Conservation (phyloP, 2,329 filamentous ascomycete species). For the Fusarium ambrosium region DNA sequence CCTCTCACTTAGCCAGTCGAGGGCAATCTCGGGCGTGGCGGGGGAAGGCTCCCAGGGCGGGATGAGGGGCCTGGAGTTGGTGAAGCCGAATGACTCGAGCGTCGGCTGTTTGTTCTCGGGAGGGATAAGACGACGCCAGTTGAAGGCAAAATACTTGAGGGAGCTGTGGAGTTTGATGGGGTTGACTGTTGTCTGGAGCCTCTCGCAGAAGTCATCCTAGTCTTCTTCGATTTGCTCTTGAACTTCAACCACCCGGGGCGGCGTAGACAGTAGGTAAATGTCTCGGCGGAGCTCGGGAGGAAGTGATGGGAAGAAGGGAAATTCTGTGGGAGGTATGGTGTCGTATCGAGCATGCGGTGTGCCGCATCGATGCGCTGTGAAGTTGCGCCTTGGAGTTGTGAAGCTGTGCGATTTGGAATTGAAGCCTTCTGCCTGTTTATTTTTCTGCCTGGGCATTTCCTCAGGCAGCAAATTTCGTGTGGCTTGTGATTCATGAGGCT, state of each 20-base stretch:
- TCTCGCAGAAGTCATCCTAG: not conserved
- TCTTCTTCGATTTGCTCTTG: not conserved
- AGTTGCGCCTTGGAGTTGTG: not conserved
- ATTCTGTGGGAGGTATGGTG: not conserved
- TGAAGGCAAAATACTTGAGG: not conserved
- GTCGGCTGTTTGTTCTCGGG: fast-evolving
- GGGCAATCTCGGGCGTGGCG: not conserved
- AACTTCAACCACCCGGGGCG: slow-evolving; percentile 2
- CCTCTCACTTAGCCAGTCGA: not conserved
- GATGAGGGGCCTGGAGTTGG: not conserved
- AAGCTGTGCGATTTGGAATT: not conserved
- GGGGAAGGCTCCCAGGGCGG: not conserved
- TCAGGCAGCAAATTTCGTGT: not conserved
- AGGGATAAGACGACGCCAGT: not conserved
- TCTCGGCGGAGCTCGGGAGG: not conserved
- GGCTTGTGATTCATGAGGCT: not conserved
- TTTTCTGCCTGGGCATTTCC: not conserved
- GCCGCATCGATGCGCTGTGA: not conserved
- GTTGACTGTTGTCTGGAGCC: not conserved
- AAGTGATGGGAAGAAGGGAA: not conserved
- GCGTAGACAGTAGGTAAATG: not conserved
- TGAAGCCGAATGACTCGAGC: not conserved
- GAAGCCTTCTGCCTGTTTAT: not conserved
- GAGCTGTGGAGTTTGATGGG: not conserved
- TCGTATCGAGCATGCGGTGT: not conserved